Percentiles rank a stretch among this genome's conserved stretches.
phyloP scores from a whole-genome alignment of 805 yeast species.

The Helenozyma baotianmanensis region DNA sequence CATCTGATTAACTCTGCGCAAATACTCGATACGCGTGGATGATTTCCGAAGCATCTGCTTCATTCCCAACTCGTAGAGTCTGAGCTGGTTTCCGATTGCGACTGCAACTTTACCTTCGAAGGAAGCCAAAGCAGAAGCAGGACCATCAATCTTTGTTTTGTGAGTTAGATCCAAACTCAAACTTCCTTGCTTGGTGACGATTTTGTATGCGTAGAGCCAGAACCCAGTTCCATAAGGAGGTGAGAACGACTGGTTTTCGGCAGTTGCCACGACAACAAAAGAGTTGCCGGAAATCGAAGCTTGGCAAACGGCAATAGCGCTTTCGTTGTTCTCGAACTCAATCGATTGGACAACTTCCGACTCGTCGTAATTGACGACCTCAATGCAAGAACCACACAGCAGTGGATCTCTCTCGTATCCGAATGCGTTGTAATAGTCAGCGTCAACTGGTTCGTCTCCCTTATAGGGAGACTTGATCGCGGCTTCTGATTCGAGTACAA shows the following conservation, averaged over 20 bases:
- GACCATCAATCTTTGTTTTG: conserved; percentile 49
- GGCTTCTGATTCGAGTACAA: conserved; percentile 45
- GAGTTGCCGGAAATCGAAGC: conserved; percentile 19
- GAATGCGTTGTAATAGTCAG: conserved; percentile 41
- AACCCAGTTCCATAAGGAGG: conserved; percentile 24
- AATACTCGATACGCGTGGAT: conserved; percentile 40
- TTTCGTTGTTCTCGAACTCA: conserved; percentile 41
- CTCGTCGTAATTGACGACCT: conserved; percentile 37
- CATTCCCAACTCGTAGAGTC: conserved; percentile 69
- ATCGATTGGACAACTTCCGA: conserved; percentile 36
- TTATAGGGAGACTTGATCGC: conserved; percentile 29
- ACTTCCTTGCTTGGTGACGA: conserved; percentile 22
- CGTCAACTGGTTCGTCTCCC: conserved; percentile 17
- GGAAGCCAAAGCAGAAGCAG: conserved; percentile 44
- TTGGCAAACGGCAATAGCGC: conserved; percentile 37
- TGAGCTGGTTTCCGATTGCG: conserved; percentile 49
- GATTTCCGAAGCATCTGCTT: conserved; percentile 74
- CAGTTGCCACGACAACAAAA: conserved; percentile 46
- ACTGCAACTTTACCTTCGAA: conserved; percentile 59
- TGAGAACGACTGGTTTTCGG: conserved; percentile 21
- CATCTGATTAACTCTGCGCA: conserved; percentile 50
- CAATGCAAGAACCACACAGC: conserved; percentile 52
- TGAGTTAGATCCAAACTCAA: conserved; percentile 46
- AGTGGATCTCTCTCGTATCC: conserved; percentile 31
- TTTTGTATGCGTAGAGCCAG: conserved; percentile 34